phyloP scores from a whole-genome alignment of 768 basidiomycete genomes.

The Punctularia strigosozonata region DNA sequence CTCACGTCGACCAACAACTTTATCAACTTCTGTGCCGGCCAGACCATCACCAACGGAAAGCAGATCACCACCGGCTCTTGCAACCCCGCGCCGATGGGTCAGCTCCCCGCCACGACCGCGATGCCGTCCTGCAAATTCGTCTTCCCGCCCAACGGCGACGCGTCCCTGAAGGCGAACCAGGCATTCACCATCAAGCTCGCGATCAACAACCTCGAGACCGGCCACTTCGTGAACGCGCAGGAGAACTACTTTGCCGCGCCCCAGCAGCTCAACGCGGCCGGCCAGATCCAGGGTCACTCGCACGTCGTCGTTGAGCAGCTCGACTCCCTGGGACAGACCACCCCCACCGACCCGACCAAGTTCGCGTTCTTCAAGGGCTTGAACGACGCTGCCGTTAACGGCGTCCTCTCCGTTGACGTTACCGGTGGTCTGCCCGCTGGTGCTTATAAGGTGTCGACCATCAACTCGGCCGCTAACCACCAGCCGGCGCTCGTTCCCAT shows the following conservation, averaged over 20 bases:
- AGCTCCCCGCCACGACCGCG: conserved; percentile 34
- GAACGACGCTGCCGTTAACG: conserved; percentile 31
- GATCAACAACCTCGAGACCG: conserved; percentile 33
- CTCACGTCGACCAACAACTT: conserved; percentile 63
- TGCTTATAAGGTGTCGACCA: conserved; percentile 31
- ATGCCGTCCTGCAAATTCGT: conserved; percentile 47
- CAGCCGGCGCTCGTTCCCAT: conserved; percentile 23
- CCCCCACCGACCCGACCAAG: conserved; percentile 31
- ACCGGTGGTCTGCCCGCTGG: conserved; percentile 42
- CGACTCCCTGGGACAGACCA: conserved; percentile 33
- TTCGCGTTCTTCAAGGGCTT: conserved; percentile 53
- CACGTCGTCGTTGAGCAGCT: conserved; percentile 53
- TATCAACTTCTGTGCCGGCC: conserved; percentile 49
- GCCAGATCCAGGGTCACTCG: conserved; percentile 46
- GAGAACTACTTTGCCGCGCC: conserved; percentile 44
- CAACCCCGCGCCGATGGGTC: conserved; percentile 52
- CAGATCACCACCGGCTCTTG: conserved; percentile 42
- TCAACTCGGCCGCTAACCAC: conserved; percentile 32
- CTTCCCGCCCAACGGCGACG: conserved; percentile 32
- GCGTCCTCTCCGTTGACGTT: conserved; percentile 34
- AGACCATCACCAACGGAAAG: conserved; percentile 51
- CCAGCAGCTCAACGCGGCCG: conserved; percentile 33
- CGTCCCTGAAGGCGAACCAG: conserved; percentile 29
- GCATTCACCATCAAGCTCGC: conserved; percentile 43
- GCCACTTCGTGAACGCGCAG: conserved; percentile 45